A percentile compares a stretch with the other conserved stretches of the same genome.
Conservation (phyloP, 129 eudicot genomes). For the Erigeron canadensis region DNA sequence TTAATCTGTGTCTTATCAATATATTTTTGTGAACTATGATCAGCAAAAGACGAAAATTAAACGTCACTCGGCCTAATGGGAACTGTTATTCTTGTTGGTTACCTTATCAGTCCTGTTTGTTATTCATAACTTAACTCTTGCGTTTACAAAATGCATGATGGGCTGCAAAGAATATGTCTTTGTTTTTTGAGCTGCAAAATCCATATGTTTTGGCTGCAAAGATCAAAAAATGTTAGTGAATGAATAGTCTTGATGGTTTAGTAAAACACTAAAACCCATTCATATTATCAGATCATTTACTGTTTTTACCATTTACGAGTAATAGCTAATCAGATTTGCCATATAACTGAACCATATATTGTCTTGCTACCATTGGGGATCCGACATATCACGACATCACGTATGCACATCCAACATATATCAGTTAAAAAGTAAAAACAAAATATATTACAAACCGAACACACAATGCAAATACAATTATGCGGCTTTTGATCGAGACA, state of each 20-base stretch:
- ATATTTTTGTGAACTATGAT: slow-evolving; percentile 18
- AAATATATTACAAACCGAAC: too few species aligned
- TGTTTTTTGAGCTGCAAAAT: too few species aligned
- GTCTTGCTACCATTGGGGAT: neutral
- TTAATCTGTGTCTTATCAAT: neutral
- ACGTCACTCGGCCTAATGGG: neutral
- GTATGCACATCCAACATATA: too few species aligned
- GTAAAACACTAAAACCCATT: too few species aligned
- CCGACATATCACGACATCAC: too few species aligned
- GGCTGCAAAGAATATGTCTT: neutral
- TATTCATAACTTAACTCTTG: neutral
- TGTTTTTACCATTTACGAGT: neutral
- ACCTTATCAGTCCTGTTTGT: neutral
- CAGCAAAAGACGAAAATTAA: slow-evolving; percentile 13
- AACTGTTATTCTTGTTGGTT: neutral
- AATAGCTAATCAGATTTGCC: neutral
- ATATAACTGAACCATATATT: neutral
- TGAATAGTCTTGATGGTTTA: too few species aligned
- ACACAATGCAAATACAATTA: too few species aligned
- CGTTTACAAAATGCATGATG: neutral
- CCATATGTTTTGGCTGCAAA: too few species aligned
- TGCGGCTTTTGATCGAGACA: too few species aligned
- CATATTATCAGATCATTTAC: neutral
- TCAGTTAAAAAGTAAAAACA: too few species aligned
- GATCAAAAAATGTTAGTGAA: too few species aligned